Base-by-base conservation (phyloP, 2,329 filamentous ascomycete species). In the Neocucurbitaria cava region DNA sequence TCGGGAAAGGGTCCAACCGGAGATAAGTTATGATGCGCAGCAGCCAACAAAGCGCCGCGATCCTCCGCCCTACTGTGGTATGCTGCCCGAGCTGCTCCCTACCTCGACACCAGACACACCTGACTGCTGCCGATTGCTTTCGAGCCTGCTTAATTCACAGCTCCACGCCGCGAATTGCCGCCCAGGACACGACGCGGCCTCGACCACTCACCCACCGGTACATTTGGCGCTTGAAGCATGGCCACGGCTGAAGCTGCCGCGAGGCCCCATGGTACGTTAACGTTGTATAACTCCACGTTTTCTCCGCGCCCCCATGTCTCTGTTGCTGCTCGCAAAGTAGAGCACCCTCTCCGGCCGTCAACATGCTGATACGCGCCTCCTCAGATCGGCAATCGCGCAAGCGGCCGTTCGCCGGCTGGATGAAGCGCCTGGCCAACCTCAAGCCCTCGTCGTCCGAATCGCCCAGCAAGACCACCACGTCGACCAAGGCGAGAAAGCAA, bases 361-460 rank as follows among this genome's bases (percentile, higher is more conserved):
- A 55, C 13, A 58, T 58, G 66, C 70, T 71, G 49, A 72, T 64
- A 51, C 54, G 52, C 49, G 52, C 59, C 56, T 72, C 77, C 59
- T 65, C 77, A 92, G 89, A 92, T 75, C 85, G 87, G 64, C 82
- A 87, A 70, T 85, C 85, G 66, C 89, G 92, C 62, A 89, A 92
- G 66, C 87, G 91, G 61, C 94, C 93, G 21, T 98, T 98, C 73
- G 86, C 93, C 42, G 91, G 88, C 64, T 96, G 94, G 90, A 92
- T 99, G 82, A 96, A 93, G 82, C 93, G 93, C 71, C 85, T 98
- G 52, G 88, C 92, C 58, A 94, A 89, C 74, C 89, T 96, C 78
- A 97, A 96, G 76, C 88, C 87, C 4, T 89, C 88, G 1, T 89
- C 88, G 28, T 86, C 84, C 59, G 83, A 86, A 56, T 76, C 81